A percentile compares a stretch with the other conserved stretches of the same genome.
These are phyloP conservation scores for Hepatocystis sp. DNA, from an alignment of 169 alveolate species.

Conservation along the genomic window DNA sequence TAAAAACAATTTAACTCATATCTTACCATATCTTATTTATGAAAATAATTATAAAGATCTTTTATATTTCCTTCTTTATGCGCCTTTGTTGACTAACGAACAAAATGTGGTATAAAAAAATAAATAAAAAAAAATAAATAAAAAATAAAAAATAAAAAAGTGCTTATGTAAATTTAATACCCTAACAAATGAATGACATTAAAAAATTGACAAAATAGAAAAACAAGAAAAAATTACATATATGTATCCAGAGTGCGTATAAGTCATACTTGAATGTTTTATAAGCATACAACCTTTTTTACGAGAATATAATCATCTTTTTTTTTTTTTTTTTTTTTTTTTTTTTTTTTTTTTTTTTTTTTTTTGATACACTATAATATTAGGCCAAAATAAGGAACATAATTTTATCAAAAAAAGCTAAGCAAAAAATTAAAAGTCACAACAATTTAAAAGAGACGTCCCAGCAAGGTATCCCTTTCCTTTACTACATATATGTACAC, in stretches of 20 bases:
- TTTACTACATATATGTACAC: neutral
- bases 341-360: too few species aligned
- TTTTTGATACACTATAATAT: too few species aligned
- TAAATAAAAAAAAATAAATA: neutral
- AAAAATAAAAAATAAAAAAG: neutral
- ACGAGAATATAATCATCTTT: too few species aligned
- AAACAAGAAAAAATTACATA: too few species aligned
- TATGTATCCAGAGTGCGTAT: too few species aligned
- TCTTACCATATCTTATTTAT: conserved; percentile 22
- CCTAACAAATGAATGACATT: too few species aligned
- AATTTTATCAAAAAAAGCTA: neutral
- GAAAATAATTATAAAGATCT: conserved; percentile 45
- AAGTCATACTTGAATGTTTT: too few species aligned
- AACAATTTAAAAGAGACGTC: neutral
- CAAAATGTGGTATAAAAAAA: conserved; percentile 19
- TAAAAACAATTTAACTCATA: conserved; percentile 30
- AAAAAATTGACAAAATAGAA: too few species aligned
- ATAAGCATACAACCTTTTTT: too few species aligned
- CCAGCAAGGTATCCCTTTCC: conserved; percentile 5
- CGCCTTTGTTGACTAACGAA: conserved; percentile 13
- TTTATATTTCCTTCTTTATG: conserved; percentile 18
- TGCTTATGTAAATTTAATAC: neutral
- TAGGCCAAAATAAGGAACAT: neutral
- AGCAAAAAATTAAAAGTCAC: neutral
- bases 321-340: too few species aligned